Evolutionary conservation across 139 green algal genomes (phyloP).

Genomic region (Chlorella sp.): DNA sequence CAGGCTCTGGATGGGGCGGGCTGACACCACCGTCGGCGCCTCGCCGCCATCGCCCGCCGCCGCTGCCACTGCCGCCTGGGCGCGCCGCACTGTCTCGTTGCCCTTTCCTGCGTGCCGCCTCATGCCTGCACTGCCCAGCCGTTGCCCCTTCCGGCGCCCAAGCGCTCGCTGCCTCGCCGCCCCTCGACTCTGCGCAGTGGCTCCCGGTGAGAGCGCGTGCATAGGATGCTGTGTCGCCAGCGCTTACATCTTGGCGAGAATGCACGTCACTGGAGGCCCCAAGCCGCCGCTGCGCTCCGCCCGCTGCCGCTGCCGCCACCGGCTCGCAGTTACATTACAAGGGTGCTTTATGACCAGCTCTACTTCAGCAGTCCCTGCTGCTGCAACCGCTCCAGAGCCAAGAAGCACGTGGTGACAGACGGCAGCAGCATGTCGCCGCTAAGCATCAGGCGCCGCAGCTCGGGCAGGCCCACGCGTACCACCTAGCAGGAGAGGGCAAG

Average conservation of each 20-base stretch:
- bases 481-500: conserved; percentile 40
- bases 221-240: too few species aligned
- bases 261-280: too few species aligned
- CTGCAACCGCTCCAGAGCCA: conserved; percentile 68
- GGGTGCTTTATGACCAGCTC: too few species aligned
- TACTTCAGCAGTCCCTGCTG: conserved; percentile 8
- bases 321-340: too few species aligned
- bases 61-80: background rate
- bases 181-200: too few species aligned
- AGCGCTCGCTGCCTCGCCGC: too few species aligned
- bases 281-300: too few species aligned
- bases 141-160: too few species aligned
- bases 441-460: conserved; percentile 62
- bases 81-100: background rate
- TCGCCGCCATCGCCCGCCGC: background rate
- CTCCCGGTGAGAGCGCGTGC: too few species aligned
- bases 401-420: conserved; percentile 65
- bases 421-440: conserved; percentile 80
- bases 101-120: background rate
- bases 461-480: conserved; percentile 56
- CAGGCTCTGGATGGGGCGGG: background rate
- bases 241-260: too few species aligned
- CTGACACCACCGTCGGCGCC: background rate
- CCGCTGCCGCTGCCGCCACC: too few species aligned
- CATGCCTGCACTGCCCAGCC: background rate